Base-by-base conservation (phyloP, 2,329 filamentous ascomycete species). In the Aspergillus alliaceus region DNA sequence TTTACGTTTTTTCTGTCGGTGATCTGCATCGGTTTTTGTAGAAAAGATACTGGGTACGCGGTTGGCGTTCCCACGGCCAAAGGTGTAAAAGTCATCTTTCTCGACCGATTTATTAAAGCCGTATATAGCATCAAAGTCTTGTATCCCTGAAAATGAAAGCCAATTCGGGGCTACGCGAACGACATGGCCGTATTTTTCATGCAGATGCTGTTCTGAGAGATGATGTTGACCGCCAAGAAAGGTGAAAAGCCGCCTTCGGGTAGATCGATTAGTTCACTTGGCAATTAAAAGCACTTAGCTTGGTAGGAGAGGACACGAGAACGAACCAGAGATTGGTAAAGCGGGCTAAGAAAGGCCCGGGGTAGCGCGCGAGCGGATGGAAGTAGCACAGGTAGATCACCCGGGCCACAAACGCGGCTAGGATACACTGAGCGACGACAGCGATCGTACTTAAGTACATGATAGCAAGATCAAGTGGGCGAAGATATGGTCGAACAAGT, bases 291-390 rank as follows among this genome's bases (percentile, higher is more conserved):
- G 6, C 6, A 18, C 24, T 40, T 40, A 22, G 37, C 18, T 24
- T 20, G 6, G n/a, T 37, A 15, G 34, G 34, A 15, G 34, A 40
- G 20, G 18, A 20, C 12, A 24, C 15, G 12, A 29, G 15, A 27
- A 59, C 59, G 20, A 29, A 63, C 56, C 61, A 63, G 8, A 60
- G 27, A 49, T 63, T 61, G 7, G 63, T 62, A 25, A 64, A 51
- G 5, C 52, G 56, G 20, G 84, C 85, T 37, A 88, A 68, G 50
- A 87, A 75, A 0, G 87, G 87, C 1, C 87, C 87, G 1, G 86
- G 87, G 63, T 88, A 87, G 56, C 82, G 84, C 29, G 85, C 81
- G 12, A 89, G 74, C 7, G 86, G 86, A 64, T 89, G 86, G 22
- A 64, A 60, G 35, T 61, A 62, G 34, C 48, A 62, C 11, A 53